Evolutionary conservation across 441 rosid species (phyloP), one percentile per base, ranked within the genome.

Genomic region (Corymbia citriodora): DNA sequence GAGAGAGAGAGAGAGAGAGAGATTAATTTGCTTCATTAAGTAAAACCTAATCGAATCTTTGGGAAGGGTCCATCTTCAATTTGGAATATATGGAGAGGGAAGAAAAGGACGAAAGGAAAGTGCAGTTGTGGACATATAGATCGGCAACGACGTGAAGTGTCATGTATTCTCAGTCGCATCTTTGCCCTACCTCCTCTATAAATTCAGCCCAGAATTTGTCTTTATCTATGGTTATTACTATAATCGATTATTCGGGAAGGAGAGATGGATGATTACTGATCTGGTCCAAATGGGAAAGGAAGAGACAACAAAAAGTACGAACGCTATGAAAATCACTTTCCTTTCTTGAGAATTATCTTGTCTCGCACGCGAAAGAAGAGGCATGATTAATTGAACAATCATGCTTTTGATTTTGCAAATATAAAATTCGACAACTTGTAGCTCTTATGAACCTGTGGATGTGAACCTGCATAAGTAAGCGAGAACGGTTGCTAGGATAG

Each of bases 401-500:
- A 5, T 27, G 31, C 15, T 61, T 25, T 25, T 12, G 15, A 61
- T 25, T 61, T 61, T 61, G 68, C 15, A 61, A 25, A 11, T 61
- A 5, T n/a, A 27, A 61, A 61, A 25, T 25, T 25, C 68, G 11
- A 61, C 68, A 61, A 61, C 27, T 27, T 25, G 68, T n/a, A 61
- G n/a, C n/a, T 15, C 68, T 14, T 70, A 70, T 18, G 48, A 53
- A n/a, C 27, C 25, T 18, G 8, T 31, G 55, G 48, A 50, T 27
- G 87, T 85, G 29, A 49, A 50, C 27, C 88, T 90, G 54, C 92
- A 90, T 18, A 91, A 68, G 74, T 33, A 33, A 15, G 90, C 92
- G 88, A 94, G 93, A 19, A 70, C 18, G 4, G 89, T 54, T 52
- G 93, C 92, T 36, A 94, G 88, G 12, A 92, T 63, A 88, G 88